Percentiles rank a stretch among this genome's conserved stretches.
Conservation (phyloP, 805 yeast genomes). For the Barnettozyma wickerhamii region DNA sequence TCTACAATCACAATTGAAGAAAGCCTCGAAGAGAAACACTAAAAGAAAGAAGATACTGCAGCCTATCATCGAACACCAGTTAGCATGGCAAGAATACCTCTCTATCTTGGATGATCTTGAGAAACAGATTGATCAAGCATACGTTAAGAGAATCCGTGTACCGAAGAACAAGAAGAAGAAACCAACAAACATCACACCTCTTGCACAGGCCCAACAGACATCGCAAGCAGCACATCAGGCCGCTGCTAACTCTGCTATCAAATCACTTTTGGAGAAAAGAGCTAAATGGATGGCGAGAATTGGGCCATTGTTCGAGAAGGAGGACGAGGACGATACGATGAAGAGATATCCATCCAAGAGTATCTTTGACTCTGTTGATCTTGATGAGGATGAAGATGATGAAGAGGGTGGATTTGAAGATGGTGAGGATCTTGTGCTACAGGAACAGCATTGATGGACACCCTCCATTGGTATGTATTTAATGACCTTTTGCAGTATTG, state of each 20-base stretch:
- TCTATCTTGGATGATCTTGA: constrained; percentile 90
- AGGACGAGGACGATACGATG: constrained; percentile 17
- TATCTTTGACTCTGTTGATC: constrained; percentile 20
- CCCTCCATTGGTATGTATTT: not conserved
- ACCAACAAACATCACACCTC: constrained; percentile 26
- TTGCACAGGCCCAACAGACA: constrained; percentile 25
- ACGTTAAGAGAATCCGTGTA: constrained; percentile 73
- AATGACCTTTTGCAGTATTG: not conserved
- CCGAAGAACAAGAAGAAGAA: constrained; percentile 47
- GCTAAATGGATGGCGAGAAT: constrained; percentile 83
- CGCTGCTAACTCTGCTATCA: constrained; percentile 73
- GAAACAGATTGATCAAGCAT: constrained; percentile 95
- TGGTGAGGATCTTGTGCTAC: constrained; percentile 29
- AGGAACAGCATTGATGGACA: constrained; percentile 13
- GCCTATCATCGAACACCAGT: constrained; percentile 77
- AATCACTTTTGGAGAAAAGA: constrained; percentile 80
- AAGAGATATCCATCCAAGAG: constrained; percentile 22
- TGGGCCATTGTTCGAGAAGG: constrained; percentile 71
- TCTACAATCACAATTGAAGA: constrained; percentile 64
- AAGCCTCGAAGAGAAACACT: constrained; percentile 58
- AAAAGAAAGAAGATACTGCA: constrained; percentile 59
- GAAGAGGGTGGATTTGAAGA: constrained; percentile 27
- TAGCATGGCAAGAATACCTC: constrained; percentile 92
- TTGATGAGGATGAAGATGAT: constrained; percentile 28
- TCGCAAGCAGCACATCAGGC: constrained; percentile 50